A percentile compares a stretch with the other conserved stretches of the same genome.
These are phyloP conservation scores for Xylariaceae sp. DNA, from an alignment of 2,329 filamentous ascomycete species.

Conservation along the genomic window DNA sequence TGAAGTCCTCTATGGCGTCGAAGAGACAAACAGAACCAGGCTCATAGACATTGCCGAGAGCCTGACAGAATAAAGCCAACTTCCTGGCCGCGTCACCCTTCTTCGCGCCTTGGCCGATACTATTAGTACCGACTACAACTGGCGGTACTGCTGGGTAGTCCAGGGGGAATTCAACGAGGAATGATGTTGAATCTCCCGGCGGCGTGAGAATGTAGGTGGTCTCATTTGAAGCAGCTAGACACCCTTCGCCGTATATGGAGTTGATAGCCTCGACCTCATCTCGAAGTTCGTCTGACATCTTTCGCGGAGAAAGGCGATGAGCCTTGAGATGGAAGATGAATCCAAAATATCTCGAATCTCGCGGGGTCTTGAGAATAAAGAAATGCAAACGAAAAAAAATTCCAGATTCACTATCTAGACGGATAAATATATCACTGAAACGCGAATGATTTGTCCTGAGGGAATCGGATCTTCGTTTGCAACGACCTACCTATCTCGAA, in stretches of 20 bases:
- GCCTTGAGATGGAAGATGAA: background rate
- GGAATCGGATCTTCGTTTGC: background rate
- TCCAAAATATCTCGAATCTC: background rate
- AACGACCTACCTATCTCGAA: background rate
- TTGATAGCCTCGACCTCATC: constrained; percentile 80
- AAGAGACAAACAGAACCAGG: constrained; percentile 80
- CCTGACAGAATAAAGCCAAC: constrained; percentile 62
- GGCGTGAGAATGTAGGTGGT: constrained; percentile 59
- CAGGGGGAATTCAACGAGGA: constrained; percentile 62
- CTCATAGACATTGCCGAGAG: constrained; percentile 62
- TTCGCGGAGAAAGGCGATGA: background rate
- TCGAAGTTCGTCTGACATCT: constrained; percentile 54
- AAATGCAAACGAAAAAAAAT: background rate
- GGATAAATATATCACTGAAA: background rate
- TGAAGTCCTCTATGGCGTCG: constrained; percentile 77
- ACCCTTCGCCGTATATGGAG: constrained; percentile 72
- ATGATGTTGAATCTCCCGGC: constrained; percentile 53
- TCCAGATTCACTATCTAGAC: background rate
- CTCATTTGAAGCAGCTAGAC: constrained; percentile 44
- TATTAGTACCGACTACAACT: constrained; percentile 70
- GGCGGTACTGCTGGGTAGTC: constrained; percentile 73
- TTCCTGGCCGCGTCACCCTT: constrained; percentile 68
- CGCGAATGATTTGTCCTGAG: background rate
- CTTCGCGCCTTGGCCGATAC: constrained; percentile 60
- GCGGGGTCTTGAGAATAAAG: background rate